Evolutionary conservation across 805 yeast species (phyloP), one percentile per base, ranked within the genome.

Genomic region (Wickerhamomyces sydowiorum): DNA sequence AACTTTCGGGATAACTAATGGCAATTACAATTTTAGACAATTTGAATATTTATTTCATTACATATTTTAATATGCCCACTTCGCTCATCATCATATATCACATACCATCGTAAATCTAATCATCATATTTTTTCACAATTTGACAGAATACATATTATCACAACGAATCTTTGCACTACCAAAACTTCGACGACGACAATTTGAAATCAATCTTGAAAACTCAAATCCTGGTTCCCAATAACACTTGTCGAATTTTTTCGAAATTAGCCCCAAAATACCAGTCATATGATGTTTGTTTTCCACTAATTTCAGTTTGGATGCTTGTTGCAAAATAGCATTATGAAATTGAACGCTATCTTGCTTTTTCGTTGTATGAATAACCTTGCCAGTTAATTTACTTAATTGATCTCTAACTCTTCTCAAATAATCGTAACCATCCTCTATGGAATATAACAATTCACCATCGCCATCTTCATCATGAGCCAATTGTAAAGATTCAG

Each of bases 141-240:
- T 18, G 8, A 22, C 23, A 13, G 15, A 18, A 39, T 75, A 78
- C 83, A 79, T 78, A 44, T 70, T 68, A 39, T 70, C 72, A 51
- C 80, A 70, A 4, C 73, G 65, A 3, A 67, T 63, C 20, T 65
- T 62, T n/a, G 59, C 48, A 38, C 70, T 64, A 2, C 84, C 85
- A 39, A 74, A 56, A 45, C 78, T 67, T 49, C 87, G 62, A 40
- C 71, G 73, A 24, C 70, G 67, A 57, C 84, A 79, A 50, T 78
- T 76, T 39, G 64, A 59, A 36, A 80, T 61, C 44, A 81, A 60
- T 41, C 69, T 68, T 1, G 80, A 70, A 46, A 76, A 69, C 52
- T 81, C 88, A 37, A 64, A 62, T 12, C 80, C 80, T 39, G 80
- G 62, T 37, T 76, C 76, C 78, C 82, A 81, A 39, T 70, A 68